Percentiles rank a stretch among this genome's conserved stretches.
Evolutionary conservation across 2,329 filamentous ascomycete species (phyloP).

Genomic region (Dendryphion nanum): DNA sequence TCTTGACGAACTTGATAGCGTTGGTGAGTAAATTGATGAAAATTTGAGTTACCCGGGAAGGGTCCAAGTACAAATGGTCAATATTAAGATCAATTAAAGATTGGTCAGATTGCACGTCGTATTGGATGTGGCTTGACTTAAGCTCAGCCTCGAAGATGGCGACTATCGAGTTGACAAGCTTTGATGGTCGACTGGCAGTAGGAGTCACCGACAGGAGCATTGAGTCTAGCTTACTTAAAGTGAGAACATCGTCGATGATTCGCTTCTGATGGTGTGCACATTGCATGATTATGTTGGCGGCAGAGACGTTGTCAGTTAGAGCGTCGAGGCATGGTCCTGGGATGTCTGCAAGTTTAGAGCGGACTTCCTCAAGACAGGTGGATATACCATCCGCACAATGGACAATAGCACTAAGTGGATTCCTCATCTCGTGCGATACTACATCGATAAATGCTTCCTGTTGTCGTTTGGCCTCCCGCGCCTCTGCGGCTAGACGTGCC

Average conservation of each 20-base stretch:
- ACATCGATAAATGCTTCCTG: constrained; percentile 42
- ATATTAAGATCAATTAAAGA: constrained; percentile 37
- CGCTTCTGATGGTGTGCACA: constrained; percentile 49
- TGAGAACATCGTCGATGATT: constrained; percentile 50
- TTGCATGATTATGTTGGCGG: constrained; percentile 44
- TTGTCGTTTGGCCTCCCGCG: constrained; percentile 39
- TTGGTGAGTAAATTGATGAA: constrained; percentile 73
- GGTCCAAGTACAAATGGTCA: constrained; percentile 43
- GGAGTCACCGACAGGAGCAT: constrained; percentile 45
- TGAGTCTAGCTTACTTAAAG: constrained; percentile 46
- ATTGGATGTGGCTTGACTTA: constrained; percentile 30
- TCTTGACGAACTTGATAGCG: constrained; percentile 43
- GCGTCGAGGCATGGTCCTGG: constrained; percentile 22
- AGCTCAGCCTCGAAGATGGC: constrained; percentile 41
- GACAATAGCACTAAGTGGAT: constrained; percentile 45
- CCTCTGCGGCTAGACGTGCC: constrained; percentile 36
- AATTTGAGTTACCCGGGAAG: constrained; percentile 60
- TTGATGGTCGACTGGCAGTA: constrained; percentile 36
- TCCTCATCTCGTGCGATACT: constrained; percentile 46
- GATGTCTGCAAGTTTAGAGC: constrained; percentile 17
- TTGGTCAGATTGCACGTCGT: constrained; percentile 32
- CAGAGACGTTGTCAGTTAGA: constrained; percentile 30
- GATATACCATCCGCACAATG: constrained; percentile 46
- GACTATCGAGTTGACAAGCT: constrained; percentile 36
- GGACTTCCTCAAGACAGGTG: constrained; percentile 32